Base-by-base conservation (phyloP, 768 basidiomycete species). In the Agrocybe pediades region DNA sequence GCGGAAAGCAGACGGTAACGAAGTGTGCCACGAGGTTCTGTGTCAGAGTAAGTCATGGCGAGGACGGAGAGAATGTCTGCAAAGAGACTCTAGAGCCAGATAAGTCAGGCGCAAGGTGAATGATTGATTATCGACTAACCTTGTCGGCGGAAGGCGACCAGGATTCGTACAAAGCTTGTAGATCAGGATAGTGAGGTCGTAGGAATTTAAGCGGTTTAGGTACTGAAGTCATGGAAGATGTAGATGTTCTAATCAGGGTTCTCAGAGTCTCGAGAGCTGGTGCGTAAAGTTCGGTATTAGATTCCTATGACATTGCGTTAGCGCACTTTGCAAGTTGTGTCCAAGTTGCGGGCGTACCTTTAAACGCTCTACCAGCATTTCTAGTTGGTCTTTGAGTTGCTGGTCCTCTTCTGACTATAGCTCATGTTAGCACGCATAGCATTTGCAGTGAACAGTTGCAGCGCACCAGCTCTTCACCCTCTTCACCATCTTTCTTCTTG, bases 31-130 rank as follows among this genome's bases (percentile, higher is more conserved):
- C 97, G 88, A 36, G 94, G 93, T 74, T 97, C 87, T 16, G 93
- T 95, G 73, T 99, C 97, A 8, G 95, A 98, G 69, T 98, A 98
- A 6, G 97, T 99, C 97, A 99, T 99, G 6, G 96, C 97, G 41
- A 99, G 86, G 6, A 98, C 96, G 33, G 96, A 98, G 23, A 99
- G 82, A 55, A 99, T 98, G 63, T 98, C 95, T 21, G 95, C 95
- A 66, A 98, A 95, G 40, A 97, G 82, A 60, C 90, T 88, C 94
- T 97, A 68, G 2, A 54, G 20, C 30, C 44, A 44, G 21, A 49
- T 69, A 20, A 66, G 64, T 24, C 50, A n/a, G 7, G 33, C 17
- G 20, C 26, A 16, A 8, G 6, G 33, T 29, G 25, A 5, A 44
- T 13, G 2, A 40, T 5, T n/a, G 26, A 29, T 13, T 13, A 2